These are phyloP conservation scores for Uncinocarpus reesii DNA, from an alignment of 2,329 filamentous ascomycete species.

Conservation along the genomic window DNA sequence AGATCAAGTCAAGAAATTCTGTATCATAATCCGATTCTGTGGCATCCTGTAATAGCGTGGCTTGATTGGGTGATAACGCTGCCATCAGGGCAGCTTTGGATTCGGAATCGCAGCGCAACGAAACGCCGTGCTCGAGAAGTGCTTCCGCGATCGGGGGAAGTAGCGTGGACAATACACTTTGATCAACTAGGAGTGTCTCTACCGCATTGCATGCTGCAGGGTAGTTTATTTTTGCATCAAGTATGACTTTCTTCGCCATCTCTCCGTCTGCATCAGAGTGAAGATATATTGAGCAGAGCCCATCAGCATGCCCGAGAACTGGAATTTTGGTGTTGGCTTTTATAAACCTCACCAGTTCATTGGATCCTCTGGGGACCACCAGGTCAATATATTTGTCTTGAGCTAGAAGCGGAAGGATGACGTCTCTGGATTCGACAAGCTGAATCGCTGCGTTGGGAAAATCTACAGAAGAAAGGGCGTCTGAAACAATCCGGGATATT, in stretches of 20 bases:
- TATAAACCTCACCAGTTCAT: conserved; percentile 81
- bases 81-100: conserved; percentile 55
- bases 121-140: conserved; percentile 66
- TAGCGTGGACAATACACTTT: conserved; percentile 54
- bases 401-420: conserved; percentile 74
- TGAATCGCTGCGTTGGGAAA: conserved; percentile 85
- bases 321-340: conserved; percentile 88
- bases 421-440: conserved; percentile 85
- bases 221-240: conserved; percentile 91
- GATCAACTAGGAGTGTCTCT: conserved; percentile 83
- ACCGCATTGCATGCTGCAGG: conserved; percentile 89
- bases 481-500: conserved; percentile 75
- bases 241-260: conserved; percentile 63
- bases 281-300: conserved; percentile 78
- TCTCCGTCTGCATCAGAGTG: conserved; percentile 63
- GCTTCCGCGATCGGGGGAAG: conserved; percentile 64
- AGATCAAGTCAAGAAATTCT: conserved; percentile 74
- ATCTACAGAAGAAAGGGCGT: conserved; percentile 58
- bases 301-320: conserved; percentile 91
- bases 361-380: conserved; percentile 83
- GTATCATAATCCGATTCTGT: conserved; percentile 66
- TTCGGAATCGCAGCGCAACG: conserved; percentile 63
- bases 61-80: conserved; percentile 35
- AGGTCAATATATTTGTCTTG: conserved; percentile 85
- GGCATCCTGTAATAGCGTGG: conserved; percentile 52